Percentiles rank a stretch among this genome's conserved stretches.
Conservation (phyloP, 2,329 filamentous ascomycete genomes). For the Aspergillus novofumigatus region DNA sequence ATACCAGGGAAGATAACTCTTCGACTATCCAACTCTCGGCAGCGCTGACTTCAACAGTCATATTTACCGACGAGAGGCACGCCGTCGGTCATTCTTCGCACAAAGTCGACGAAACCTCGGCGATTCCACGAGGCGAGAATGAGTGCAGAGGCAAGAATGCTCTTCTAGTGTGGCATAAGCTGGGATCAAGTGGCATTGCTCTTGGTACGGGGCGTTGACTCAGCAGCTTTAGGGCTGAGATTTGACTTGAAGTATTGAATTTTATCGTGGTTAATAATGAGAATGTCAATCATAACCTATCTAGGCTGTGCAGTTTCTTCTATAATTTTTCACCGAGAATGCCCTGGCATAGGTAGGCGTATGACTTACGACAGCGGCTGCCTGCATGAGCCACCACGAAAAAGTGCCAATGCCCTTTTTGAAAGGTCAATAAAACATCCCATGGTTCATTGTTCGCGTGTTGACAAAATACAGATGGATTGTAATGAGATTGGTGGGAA, state of each 20-base stretch:
- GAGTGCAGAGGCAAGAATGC: neutral
- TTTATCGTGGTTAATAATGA: neutral
- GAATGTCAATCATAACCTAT: neutral
- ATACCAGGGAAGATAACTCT: neutral
- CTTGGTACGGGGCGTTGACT: neutral
- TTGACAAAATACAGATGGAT: neutral
- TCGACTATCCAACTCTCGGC: neutral
- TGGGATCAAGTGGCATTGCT: neutral
- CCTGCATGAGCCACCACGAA: too few species aligned
- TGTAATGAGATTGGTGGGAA: neutral
- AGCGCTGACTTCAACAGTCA: too few species aligned
- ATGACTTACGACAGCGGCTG: neutral
- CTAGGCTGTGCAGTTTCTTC: too few species aligned
- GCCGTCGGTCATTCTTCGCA: neutral
- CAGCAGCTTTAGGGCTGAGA: neutral
- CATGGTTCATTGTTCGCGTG: neutral
- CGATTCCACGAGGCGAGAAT: neutral
- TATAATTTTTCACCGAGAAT: neutral
- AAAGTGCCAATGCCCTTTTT: neutral
- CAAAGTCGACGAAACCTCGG: neutral
- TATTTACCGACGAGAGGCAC: neutral
- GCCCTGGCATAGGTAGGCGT: neutral
- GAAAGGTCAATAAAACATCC: neutral
- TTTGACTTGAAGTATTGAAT: too few species aligned
- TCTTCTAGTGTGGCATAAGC: too few species aligned